Conservation (phyloP, 352 stramenopile genomes). For the Pythium dissimile region DNA sequence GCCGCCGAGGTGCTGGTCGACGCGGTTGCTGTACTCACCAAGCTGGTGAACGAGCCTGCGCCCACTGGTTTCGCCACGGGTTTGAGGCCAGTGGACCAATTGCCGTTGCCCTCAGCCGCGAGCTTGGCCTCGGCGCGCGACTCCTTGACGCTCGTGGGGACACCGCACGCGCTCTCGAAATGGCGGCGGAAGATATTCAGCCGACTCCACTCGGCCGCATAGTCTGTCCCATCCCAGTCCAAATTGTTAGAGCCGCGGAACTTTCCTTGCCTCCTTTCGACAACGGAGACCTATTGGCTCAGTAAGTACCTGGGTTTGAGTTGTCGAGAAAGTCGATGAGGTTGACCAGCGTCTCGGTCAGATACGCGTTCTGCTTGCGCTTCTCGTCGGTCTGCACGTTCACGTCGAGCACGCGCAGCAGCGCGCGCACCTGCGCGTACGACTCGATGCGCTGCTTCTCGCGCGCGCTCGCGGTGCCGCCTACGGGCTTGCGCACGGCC, state of each 20-base stretch:
- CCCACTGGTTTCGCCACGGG: neutral
- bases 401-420: slow-evolving; percentile 66
- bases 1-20: neutral
- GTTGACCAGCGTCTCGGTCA: slow-evolving; percentile 55
- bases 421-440: slow-evolving; percentile 72
- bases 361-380: slow-evolving; percentile 65
- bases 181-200: slow-evolving; percentile 76
- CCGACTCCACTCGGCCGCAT: slow-evolving; percentile 63
- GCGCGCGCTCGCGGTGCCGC: slow-evolving; percentile 25
- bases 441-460: slow-evolving; percentile 71
- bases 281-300: no score
- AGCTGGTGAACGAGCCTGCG: neutral
- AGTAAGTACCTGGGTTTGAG: slow-evolving; percentile 44
- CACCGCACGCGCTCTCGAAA: slow-evolving; percentile 74
- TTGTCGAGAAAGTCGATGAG: slow-evolving; percentile 67
- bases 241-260: no score
- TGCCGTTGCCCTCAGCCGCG: neutral
- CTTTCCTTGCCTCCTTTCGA: neutral
- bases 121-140: slow-evolving; percentile 12
- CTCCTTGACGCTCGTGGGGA: slow-evolving; percentile 49
- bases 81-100: slow-evolving; percentile 5
- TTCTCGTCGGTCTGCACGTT: slow-evolving; percentile 65
- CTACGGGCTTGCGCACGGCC: slow-evolving; percentile 27
- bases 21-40: neutral
- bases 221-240: no score